Percentiles rank a stretch among this genome's conserved stretches.
phyloP scores from a whole-genome alignment of 164 flowering plant species.

The Macadamia integrifolia region DNA sequence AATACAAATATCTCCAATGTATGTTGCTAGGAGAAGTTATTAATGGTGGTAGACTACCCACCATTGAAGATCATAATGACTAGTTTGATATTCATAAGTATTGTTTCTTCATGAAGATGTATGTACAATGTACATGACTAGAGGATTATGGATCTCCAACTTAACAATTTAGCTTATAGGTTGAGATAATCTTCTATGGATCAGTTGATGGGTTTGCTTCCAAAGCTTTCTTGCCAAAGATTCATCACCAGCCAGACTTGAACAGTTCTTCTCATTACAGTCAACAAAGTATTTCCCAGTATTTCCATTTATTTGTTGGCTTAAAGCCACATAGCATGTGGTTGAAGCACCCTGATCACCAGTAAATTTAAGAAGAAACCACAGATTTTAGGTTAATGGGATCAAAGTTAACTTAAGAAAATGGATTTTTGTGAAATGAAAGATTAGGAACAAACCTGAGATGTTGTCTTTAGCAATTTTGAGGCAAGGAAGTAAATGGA shows the following conservation, averaged over 20 bases:
- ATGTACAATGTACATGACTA: conserved; percentile 7
- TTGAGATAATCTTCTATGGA: conserved; percentile 32
- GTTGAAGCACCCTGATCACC: conserved; percentile 79
- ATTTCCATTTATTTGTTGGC: conserved; percentile 49
- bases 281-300: conserved; percentile 86
- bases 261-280: conserved; percentile 75
- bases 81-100: neutral
- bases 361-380: neutral
- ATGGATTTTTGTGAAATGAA: neutral
- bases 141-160: neutral
- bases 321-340: conserved; percentile 78
- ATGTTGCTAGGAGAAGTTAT: too few relatives aligned
- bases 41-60: too few relatives aligned
- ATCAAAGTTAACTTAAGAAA: neutral
- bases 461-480: conserved; percentile 67
- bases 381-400: neutral
- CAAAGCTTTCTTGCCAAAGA: conserved; percentile 56
- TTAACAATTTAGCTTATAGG: conserved; percentile 4
- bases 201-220: conserved; percentile 53
- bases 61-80: neutral
- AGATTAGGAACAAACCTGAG: conserved; percentile 53
- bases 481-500: conserved; percentile 76
- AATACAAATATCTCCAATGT: too few relatives aligned
- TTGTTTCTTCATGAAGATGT: neutral
- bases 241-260: conserved; percentile 69